Evolutionary conservation across 2,329 filamentous ascomycete species (phyloP).

Genomic region (Calonectria hawksworthii): DNA sequence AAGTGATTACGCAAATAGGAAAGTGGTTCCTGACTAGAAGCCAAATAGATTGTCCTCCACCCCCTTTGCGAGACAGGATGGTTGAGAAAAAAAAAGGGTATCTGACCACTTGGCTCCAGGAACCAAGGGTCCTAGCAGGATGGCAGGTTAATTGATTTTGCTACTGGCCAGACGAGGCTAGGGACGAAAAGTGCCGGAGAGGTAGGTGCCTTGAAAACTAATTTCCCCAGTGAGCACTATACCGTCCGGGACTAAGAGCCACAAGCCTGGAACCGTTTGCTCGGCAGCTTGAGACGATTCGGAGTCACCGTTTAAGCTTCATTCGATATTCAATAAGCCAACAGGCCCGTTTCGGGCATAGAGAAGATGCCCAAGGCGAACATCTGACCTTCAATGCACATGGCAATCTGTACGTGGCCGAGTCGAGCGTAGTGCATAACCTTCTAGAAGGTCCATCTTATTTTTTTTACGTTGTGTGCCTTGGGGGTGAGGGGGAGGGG

Average conservation of each 20-base stretch:
- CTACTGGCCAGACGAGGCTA: neutral
- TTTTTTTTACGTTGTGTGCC: neutral
- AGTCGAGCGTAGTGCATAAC: conserved; percentile 14
- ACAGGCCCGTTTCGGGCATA: neutral
- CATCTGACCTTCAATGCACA: conserved; percentile 10
- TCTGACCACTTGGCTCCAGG: neutral
- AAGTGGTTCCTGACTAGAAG: neutral
- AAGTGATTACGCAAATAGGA: neutral
- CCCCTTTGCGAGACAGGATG: neutral
- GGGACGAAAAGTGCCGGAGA: neutral
- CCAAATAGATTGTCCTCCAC: neutral
- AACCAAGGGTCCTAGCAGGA: conserved; percentile 2
- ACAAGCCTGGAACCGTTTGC: neutral
- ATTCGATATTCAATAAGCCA: conserved; percentile 17
- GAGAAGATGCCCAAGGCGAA: neutral
- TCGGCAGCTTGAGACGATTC: neutral
- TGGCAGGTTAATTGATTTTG: conserved; percentile 12
- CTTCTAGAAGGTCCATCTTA: conserved; percentile 11
- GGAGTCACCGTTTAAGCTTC: conserved; percentile 1
- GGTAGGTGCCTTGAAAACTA: neutral
- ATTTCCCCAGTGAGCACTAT: neutral
- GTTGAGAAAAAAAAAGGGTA: neutral
- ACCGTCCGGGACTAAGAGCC: neutral
- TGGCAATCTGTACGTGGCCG: neutral
- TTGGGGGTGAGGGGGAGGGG: neutral